phyloP scores from a whole-genome alignment of 2,329 filamentous ascomycete genomes.

The Paecilomyces sp. region DNA sequence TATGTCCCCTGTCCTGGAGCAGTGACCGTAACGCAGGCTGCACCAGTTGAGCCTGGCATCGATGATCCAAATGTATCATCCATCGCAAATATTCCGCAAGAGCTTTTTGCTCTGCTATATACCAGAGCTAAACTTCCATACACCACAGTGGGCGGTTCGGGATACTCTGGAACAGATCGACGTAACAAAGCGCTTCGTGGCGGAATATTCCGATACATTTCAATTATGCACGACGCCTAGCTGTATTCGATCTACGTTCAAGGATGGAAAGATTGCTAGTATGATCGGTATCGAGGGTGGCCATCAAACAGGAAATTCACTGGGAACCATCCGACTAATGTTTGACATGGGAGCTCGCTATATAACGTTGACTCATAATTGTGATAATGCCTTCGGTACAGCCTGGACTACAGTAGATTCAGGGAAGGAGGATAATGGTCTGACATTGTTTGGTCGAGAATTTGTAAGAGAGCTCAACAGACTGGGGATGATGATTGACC shows the following conservation, averaged over 20 bases:
- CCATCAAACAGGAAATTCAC: conserved; percentile 12
- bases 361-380: conserved; percentile 17
- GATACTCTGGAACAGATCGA: conserved; percentile 19
- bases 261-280: conserved; percentile 7
- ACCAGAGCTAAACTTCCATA: not conserved
- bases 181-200: conserved; percentile 12
- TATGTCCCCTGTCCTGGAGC: conserved; percentile 16
- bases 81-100: not conserved
- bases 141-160: conserved; percentile 7
- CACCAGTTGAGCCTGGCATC: not conserved
- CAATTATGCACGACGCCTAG: conserved; percentile 9
- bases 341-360: conserved; percentile 14
- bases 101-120: not conserved
- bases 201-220: conserved; percentile 7
- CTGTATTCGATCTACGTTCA: conserved; percentile 11
- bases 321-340: conserved; percentile 13
- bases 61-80: conserved; percentile 8
- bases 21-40: not conserved
- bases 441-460: conserved; percentile 15
- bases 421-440: conserved; percentile 11
- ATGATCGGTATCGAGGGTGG: conserved; percentile 11
- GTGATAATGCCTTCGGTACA: conserved; percentile 20
- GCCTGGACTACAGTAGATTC: conserved; percentile 13
- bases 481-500: conserved; percentile 20
- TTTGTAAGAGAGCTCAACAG: conserved; percentile 20